Evolutionary conservation across 2,329 filamentous ascomycete genomes (phyloP), one percentile per base, ranked within the genome.

Genomic region (Rhynchosporium agropyri): DNA sequence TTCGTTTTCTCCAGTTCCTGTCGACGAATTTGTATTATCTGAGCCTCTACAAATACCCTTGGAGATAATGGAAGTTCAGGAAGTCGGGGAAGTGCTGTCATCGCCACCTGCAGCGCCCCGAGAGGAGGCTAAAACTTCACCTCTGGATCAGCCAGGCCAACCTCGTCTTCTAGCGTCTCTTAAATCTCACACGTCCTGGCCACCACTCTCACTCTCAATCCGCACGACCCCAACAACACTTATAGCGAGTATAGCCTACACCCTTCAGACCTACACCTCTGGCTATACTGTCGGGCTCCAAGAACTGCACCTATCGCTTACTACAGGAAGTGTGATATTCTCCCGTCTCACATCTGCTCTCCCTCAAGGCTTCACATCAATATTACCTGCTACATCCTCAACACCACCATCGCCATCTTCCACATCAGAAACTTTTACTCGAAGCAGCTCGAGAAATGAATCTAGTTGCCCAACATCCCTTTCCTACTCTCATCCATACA

Each of bases 231-330:
- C 84, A 0, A 78, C 79, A 3, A 84, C 84, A 10, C 84, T 91
- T 20, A 84, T 92, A n/a, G 89, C 91, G 1, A 92, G 91, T 0
- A 90, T 97, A 63, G 93, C 91, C 0, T 97, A 96, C 74, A 90
- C 91, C 0, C 86, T 96, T 67, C 87, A 89, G 15, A 89, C 90
- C 2, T 85, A 87, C 69, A 81, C 88, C 3, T 87, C 86, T 49
- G 92, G 92, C 33, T 97, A 93, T 91, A 92, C 90, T 7, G 84
- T 97, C 15, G 93, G 92, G 2, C 85, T 98, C n/a, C 94, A 98
- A 75, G 94, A 97, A 75, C 79, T 97, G 49, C 87, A 89, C 63
- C 82, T 96, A 31, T 71, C 71, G 2, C 66, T 65, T 15, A 58
- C 53, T 3, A 70, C 70, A 5, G 67, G 66, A 12, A 58, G 50